Evolutionary conservation across 352 stramenopile genomes (phyloP), one percentile per base, ranked within the genome.

Genomic region (Phytophthora cryptogea): DNA sequence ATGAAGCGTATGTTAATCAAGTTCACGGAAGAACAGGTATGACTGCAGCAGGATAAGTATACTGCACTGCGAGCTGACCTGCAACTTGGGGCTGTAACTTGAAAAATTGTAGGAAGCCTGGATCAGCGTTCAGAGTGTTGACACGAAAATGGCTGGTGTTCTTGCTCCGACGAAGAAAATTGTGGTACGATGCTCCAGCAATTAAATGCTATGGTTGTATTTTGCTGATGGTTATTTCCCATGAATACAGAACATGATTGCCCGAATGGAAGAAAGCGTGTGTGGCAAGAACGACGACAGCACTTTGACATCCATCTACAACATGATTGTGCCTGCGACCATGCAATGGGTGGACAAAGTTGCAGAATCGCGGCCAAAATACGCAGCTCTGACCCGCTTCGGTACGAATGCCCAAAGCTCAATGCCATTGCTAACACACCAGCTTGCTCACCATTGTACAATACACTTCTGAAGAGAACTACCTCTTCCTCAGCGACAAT

Each of bases 1-100:
- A 78, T 91, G 71, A 92, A 92, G 57, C 76, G 83, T 2, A 54
- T 88, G 23, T 44, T 90, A n/a, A 86, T 88, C 61, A 90, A 88
- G 50, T 92, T 91, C 49, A 88, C 78, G 0, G 81, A 92, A 46
- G 83, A 90, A 4, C 78, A 85, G 67, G 78, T 84, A 32, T 20
- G n/a, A 17, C 10, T 20, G 8, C 36, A 20, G 2, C 17, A 23
- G 14, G 6, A 8, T 41, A 41, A 17, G 3, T 5, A 20, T 23
- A n/a, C 5, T 23, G 14, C 20, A 14, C 36, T 41, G 35, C 20
- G 5, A 23, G 33, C 14, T 23, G 36, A 41, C 10, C 10, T 14
- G 5, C 14, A 40, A 23, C 20, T 23, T 23, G 20, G 20, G 20
- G 20, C 2, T 23, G 20, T 23, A 23, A 23, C 20, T 23, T 23